A percentile compares a stretch with the other conserved stretches of the same genome.
These are phyloP conservation scores for Pichia ethanolica DNA, from an alignment of 805 yeast species.

Conservation along the genomic window DNA sequence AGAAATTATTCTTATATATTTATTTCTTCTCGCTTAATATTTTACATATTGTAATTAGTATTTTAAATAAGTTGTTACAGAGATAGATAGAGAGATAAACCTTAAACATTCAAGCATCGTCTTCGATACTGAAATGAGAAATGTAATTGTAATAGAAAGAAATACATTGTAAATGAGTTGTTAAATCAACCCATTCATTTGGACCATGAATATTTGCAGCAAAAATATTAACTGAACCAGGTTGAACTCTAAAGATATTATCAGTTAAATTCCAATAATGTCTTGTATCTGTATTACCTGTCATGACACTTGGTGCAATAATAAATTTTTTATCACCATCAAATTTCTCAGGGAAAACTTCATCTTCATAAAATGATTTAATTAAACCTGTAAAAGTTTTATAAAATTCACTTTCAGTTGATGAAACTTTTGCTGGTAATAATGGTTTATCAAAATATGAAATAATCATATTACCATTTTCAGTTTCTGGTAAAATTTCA, in stretches of 20 bases:
- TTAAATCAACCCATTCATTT: conserved; percentile 49
- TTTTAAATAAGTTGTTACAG: no score
- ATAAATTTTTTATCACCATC: conserved; percentile 17
- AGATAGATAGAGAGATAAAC: no score
- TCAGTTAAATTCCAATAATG: conserved; percentile 54
- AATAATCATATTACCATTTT: conserved; percentile 22
- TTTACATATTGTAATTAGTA: no score
- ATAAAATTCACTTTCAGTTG: conserved; percentile 42
- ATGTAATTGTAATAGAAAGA: conserved; percentile 28
- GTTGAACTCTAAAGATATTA: conserved; percentile 54
- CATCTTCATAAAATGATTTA: conserved; percentile 54
- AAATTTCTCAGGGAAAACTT: conserved; percentile 23
- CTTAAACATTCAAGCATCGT: no score
- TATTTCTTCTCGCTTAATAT: no score
- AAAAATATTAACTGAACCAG: conserved; percentile 26
- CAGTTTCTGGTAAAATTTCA: conserved; percentile 16
- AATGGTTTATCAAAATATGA: conserved; percentile 17
- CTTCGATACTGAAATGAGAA: conserved; percentile 6
- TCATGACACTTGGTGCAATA: conserved; percentile 52
- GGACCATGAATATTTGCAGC: conserved; percentile 49
- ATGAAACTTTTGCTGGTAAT: conserved; percentile 39
- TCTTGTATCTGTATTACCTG: conserved; percentile 66
- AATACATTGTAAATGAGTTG: conserved; percentile 52
- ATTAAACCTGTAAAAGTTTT: conserved; percentile 52
- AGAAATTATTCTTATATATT: no score